Percentiles rank a stretch among this genome's conserved stretches.
Evolutionary conservation across 352 stramenopile genomes (phyloP).

Genomic region (Phytophthora pistaciae): DNA sequence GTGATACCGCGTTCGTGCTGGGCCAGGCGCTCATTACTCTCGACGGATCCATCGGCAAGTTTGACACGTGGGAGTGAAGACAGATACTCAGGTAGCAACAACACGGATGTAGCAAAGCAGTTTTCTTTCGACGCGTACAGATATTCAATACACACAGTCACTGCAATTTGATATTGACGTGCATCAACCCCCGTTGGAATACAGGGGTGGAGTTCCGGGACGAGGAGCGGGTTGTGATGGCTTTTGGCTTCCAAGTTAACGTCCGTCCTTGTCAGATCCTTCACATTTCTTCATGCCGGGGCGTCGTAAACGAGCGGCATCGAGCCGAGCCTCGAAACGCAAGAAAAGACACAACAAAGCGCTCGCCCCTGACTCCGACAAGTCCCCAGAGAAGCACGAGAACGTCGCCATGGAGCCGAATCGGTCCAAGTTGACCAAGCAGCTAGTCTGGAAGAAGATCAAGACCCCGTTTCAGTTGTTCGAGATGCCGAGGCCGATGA

Average conservation of each 20-base stretch:
- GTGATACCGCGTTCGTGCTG: conserved; percentile 17
- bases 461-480: neutral
- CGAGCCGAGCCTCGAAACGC: conserved; percentile 6
- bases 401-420: conserved; percentile 5
- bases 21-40: conserved; percentile 11
- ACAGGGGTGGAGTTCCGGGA: conserved; percentile 1
- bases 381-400: neutral
- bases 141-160: neutral
- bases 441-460: conserved; percentile 9
- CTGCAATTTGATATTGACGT: too few species aligned
- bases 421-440: neutral
- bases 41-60: conserved; percentile 7
- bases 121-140: neutral
- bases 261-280: too few species aligned
- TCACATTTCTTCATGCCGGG: conserved; percentile 16
- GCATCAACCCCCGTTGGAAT: neutral
- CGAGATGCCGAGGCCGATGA: neutral
- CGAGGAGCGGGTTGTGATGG: neutral
- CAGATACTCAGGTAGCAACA: neutral
- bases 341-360: conserved; percentile 2
- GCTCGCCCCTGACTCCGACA: neutral
- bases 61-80: conserved; percentile 1
- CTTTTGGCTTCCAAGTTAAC: neutral
- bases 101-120: neutral
- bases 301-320: conserved; percentile 19